Conservation (phyloP, 2,329 filamentous ascomycete species). For the Orbilia ellipsospora region DNA sequence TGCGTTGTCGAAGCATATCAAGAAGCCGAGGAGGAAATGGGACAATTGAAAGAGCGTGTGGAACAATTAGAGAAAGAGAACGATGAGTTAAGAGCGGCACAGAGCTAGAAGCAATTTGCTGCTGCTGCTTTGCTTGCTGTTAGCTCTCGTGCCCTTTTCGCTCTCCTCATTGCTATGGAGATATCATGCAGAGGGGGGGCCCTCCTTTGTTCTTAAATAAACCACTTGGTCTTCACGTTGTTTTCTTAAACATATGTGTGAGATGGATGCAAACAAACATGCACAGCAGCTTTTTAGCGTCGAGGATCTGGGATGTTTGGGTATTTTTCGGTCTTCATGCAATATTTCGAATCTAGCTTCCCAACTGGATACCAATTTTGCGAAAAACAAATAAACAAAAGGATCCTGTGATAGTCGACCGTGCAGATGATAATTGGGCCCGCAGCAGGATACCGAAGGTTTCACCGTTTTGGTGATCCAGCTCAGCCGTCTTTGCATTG, state of each 20-base stretch:
- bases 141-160: neutral
- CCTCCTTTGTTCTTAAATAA: conserved; percentile 17
- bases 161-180: neutral
- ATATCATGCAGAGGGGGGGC: neutral
- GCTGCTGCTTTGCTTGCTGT: neutral
- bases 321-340: neutral
- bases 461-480: conserved; percentile 11
- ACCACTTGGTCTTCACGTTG: neutral
- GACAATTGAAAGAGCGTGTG: conserved; percentile 23
- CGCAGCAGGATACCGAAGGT: conserved; percentile 18
- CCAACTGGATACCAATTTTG: conserved; percentile 28
- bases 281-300: conserved; percentile 22
- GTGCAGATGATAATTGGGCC: conserved; percentile 24
- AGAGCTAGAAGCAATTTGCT: neutral
- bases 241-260: conserved; percentile 4
- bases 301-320: conserved; percentile 34
- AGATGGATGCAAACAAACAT: conserved; percentile 27
- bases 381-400: conserved; percentile 1
- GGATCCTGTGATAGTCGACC: conserved; percentile 43
- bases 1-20: conserved; percentile 50
- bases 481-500: conserved; percentile 44
- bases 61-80: conserved; percentile 52
- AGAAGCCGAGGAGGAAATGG: conserved; percentile 41
- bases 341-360: conserved; percentile 35
- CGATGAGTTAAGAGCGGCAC: conserved; percentile 29